These are phyloP conservation scores for Pelargonium nanum DNA, from an alignment of 345 rosid species.

Conservation along the genomic window DNA sequence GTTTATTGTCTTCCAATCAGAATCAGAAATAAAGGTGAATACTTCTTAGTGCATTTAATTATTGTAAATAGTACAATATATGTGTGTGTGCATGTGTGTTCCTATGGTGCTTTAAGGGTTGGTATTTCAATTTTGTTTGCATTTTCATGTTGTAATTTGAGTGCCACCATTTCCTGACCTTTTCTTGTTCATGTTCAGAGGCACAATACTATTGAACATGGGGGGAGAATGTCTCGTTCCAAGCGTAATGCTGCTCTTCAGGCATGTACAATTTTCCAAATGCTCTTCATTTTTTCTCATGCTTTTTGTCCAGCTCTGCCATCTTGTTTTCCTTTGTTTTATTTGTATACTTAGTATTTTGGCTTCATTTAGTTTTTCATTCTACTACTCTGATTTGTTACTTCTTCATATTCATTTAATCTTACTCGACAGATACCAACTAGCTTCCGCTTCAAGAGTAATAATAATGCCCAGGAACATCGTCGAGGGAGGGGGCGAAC, in stretches of 20 bases:
- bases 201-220: slow-evolving; percentile 87
- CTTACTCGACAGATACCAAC: slow-evolving; percentile 60
- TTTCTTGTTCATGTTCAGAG: slow-evolving; percentile 42
- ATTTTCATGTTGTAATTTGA: background rate
- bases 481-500: slow-evolving; percentile 68
- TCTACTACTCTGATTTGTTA: background rate
- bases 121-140: background rate
- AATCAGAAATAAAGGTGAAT: slow-evolving; percentile 80
- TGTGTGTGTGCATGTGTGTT: slow-evolving; percentile 1
- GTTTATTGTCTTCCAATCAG: slow-evolving; percentile 74
- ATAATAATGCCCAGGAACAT: slow-evolving; percentile 46
- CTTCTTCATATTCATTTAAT: slow-evolving; percentile 1
- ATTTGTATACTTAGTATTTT: background rate
- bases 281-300: background rate
- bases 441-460: slow-evolving; percentile 62
- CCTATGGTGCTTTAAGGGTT: background rate
- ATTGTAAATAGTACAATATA: background rate
- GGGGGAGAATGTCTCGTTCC: slow-evolving; percentile 88
- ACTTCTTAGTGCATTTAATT: slow-evolving; percentile 8
- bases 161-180: slow-evolving; percentile 2
- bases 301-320: background rate
- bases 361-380: background rate
- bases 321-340: background rate
- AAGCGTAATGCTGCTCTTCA: slow-evolving; percentile 93
- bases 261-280: slow-evolving; percentile 18